Percentiles rank a stretch among this genome's conserved stretches.
Evolutionary conservation across 2,329 filamentous ascomycete genomes (phyloP).

Genomic region (Aspergillus sojae): DNA sequence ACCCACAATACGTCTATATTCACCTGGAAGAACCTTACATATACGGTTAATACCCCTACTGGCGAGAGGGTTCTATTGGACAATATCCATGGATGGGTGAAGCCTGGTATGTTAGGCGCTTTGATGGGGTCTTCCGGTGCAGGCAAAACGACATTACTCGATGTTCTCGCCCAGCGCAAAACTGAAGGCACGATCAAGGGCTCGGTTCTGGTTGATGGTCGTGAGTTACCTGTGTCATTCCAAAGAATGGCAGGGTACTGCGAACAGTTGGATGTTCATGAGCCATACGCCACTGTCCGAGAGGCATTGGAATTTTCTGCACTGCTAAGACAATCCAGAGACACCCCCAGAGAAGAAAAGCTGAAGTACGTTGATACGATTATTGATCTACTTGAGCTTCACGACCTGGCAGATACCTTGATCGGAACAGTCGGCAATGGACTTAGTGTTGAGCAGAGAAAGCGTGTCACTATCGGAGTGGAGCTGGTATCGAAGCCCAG

Average conservation of each 20-base stretch:
- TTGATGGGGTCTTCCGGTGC: conserved; percentile 78
- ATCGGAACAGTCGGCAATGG: conserved; percentile 49
- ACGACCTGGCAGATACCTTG: conserved; percentile 65
- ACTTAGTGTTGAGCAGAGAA: conserved; percentile 66
- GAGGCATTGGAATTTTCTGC: conserved; percentile 70
- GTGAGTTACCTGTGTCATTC: conserved; percentile 61
- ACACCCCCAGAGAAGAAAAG: conserved; percentile 59
- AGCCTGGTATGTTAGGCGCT: conserved; percentile 75
- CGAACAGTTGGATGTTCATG: conserved; percentile 70
- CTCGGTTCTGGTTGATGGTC: conserved; percentile 68
- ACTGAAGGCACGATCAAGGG: conserved; percentile 63
- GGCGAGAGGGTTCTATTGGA: conserved; percentile 63
- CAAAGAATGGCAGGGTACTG: conserved; percentile 70
- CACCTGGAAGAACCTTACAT: conserved; percentile 73
- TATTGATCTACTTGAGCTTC: conserved; percentile 64
- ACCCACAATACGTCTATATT: conserved; percentile 68
- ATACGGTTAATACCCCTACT: conserved; percentile 65
- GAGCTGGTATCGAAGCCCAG: conserved; percentile 70
- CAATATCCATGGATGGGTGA: conserved; percentile 73
- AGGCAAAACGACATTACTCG: conserved; percentile 74
- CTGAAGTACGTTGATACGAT: conserved; percentile 66
- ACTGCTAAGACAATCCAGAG: conserved; percentile 59
- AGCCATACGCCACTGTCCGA: conserved; percentile 65
- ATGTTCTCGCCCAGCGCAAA: conserved; percentile 73
- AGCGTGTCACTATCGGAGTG: conserved; percentile 71